Evolutionary conservation across 208 protist species (phyloP), one percentile per base, ranked within the genome.

Genomic region (Trypanosoma theileri): DNA sequence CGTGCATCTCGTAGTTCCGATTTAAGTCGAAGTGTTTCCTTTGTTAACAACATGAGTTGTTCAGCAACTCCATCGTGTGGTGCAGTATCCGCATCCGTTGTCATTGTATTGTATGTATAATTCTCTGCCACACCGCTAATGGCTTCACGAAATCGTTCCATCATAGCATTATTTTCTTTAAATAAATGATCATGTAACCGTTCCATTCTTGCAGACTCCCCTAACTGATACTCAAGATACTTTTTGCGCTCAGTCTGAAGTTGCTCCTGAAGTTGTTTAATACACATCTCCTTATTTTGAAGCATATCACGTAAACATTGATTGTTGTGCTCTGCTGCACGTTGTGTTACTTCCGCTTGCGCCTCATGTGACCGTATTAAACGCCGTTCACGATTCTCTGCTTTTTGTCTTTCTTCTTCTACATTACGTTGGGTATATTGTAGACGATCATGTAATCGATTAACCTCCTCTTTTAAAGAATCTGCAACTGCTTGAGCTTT

Each of bases 131-230:
- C 82, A 21, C 79, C 87, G 17, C 75, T 67, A 50, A 96, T 91
- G 2, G 86, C 86, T 54, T 79, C 85, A 46, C 84, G 80, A 57
- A 94, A 94, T 21, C 88, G 82, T 51, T 92, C 86, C 28, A 93
- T 80, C 86, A 94, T 91, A 8, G 81, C 77, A 16, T 72, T 87
- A 72, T 96, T 93, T 56, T 96, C 91, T 13, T 79, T 76, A 58
- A 92, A 92, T 78, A 96, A 82, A 17, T 84, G 75, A 45, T 93
- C 88, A 71, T 96, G 91, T 26, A 96, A 59, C 9, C 71, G 73
- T 67, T 96, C 91, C 83, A 96, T 86, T 7, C 91, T 82, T 56
- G 77, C 73, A 16, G 91, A 82, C 73, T 96, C 91, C 58, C 81
- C 81, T 1, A 91, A 64, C 69, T 92, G 82, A 52, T 85, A 77